phyloP scores from a whole-genome alignment of 176 grass and related monocot species.

The Rhynchospora breviuscula region DNA sequence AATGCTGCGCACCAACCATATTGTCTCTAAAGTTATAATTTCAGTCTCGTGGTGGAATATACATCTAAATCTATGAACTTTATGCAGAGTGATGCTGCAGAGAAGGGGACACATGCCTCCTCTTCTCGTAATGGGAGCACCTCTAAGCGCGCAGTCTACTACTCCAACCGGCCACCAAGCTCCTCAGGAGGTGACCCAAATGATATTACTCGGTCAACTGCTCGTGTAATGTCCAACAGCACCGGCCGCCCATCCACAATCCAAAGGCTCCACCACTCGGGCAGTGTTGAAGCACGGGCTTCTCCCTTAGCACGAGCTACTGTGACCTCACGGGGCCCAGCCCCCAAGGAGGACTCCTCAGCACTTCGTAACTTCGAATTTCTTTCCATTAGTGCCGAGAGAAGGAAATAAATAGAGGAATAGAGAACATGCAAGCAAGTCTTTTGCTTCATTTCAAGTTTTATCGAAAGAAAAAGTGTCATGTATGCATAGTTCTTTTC shows the following conservation, averaged over 20 bases:
- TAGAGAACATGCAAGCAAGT: background rate
- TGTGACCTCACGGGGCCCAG: constrained; percentile 28
- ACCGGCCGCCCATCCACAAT: constrained; percentile 46
- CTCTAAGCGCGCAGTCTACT: constrained; percentile 41
- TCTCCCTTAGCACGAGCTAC: constrained; percentile 26
- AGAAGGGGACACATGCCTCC: constrained; percentile 25
- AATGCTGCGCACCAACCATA: background rate
- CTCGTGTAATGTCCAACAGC: constrained; percentile 38
- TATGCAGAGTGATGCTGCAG: constrained; percentile 37
- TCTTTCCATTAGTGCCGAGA: constrained; percentile 55
- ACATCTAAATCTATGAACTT: background rate
- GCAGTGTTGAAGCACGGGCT: constrained; percentile 37
- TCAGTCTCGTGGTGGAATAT: background rate
- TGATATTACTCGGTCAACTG: constrained; percentile 31
- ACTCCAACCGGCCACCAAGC: constrained; percentile 36
- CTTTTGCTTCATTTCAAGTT: constrained; percentile 12
- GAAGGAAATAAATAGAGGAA: constrained; percentile 46
- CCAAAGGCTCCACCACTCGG: constrained; percentile 66
- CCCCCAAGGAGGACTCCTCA: constrained; percentile 12
- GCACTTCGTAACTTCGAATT: constrained; percentile 60
- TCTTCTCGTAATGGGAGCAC: constrained; percentile 50
- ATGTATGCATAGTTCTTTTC: constrained; percentile 24
- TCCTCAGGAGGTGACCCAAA: constrained; percentile 43
- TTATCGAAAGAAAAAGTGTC: constrained; percentile 9
- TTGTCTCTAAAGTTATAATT: background rate